Evolutionary conservation across 352 stramenopile species (phyloP), one percentile per base, ranked within the genome.

Genomic region (Halophytophthora batemanensis): DNA sequence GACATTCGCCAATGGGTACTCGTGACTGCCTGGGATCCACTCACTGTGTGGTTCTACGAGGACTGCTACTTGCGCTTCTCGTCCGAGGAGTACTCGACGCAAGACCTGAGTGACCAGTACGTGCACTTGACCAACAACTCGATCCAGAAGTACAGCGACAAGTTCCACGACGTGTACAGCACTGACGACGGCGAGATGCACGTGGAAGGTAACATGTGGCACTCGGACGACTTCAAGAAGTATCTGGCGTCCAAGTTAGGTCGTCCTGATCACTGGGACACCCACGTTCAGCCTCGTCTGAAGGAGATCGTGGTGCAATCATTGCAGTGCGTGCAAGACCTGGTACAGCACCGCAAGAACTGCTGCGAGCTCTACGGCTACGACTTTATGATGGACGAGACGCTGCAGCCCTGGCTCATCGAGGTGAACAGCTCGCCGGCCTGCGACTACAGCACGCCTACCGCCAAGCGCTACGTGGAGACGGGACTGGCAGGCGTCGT

Each of bases 41-140:
- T 98, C 11, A 97, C 90, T 1, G 84, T 98, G 21, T 98, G 85
- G 74, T 96, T 95, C 53, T 93, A 96, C 59, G 60, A 89, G 25
- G 71, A 97, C 60, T 97, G 84, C 66, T 98, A 98, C 62, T 57
- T 96, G 50, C 85, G 90, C 17, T 97, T 97, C 57, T 90, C 78
- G 42, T 92, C 88, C 1, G 83, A 95, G 41, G 77, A 82, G 46
- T 91, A 88, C 62, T 81, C 77, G 34, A 83, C 76, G 49, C 68
- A 88, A n/a, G 77, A 94, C 54, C 50, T 92, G 41, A 78, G 59
- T 12, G 90, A 98, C 58, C 69, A 79, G 51, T 97, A 93, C 73
- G 82, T 97, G 43, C 92, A 98, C 62, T 59, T 98, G 33, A 96
- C 92, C 28, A 98, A 98, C 70, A 98, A 97, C 72, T 95, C 73